These are phyloP conservation scores for Thermothielavioides terrestris DNA, from an alignment of 495 filamentous ascomycete species.

Conservation along the genomic window DNA sequence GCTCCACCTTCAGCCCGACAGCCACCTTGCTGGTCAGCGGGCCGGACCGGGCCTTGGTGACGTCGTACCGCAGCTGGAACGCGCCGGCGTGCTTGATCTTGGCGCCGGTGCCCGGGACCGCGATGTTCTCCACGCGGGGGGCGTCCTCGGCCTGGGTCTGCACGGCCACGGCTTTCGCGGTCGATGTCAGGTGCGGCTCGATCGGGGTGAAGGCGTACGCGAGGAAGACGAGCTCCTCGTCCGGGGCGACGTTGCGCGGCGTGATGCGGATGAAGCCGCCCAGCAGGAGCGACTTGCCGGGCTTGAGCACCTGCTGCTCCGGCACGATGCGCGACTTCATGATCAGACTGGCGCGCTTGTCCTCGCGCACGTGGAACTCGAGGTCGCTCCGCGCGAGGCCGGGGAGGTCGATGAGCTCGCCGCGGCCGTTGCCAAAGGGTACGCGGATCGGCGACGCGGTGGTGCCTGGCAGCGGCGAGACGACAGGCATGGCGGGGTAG, in stretches of 20 bases:
- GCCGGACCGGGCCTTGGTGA: conserved; percentile 62
- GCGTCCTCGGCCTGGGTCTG: conserved; percentile 46
- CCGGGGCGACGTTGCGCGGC: conserved; percentile 45
- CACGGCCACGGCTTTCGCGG: conserved; percentile 62
- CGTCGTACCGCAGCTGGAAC: conserved; percentile 68
- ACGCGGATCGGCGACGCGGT: conserved; percentile 90
- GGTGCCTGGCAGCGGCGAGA: conserved; percentile 82
- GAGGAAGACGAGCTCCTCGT: conserved; percentile 48
- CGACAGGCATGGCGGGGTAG: conserved; percentile 71
- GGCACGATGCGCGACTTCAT: conserved; percentile 66
- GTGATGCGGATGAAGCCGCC: conserved; percentile 87
- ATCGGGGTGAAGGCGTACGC: conserved; percentile 74
- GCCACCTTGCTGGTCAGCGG: conserved; percentile 46
- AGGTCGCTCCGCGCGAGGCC: conserved; percentile 70
- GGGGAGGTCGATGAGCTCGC: conserved; percentile 88
- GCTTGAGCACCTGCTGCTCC: conserved; percentile 59
- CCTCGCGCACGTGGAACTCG: conserved; percentile 53
- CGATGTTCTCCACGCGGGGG: conserved; percentile 51
- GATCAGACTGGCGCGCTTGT: conserved; percentile 56
- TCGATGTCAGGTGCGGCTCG: conserved; percentile 62
- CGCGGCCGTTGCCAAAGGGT: conserved; percentile 72
- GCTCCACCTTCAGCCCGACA: conserved; percentile 44
- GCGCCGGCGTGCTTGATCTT: conserved; percentile 59
- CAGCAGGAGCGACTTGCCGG: conserved; percentile 74
- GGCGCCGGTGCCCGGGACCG: conserved; percentile 45